Percentiles rank a stretch among this genome's conserved stretches.
phyloP scores from a whole-genome alignment of 2,329 filamentous ascomycete genomes.

The Harringtonia lauricola region DNA sequence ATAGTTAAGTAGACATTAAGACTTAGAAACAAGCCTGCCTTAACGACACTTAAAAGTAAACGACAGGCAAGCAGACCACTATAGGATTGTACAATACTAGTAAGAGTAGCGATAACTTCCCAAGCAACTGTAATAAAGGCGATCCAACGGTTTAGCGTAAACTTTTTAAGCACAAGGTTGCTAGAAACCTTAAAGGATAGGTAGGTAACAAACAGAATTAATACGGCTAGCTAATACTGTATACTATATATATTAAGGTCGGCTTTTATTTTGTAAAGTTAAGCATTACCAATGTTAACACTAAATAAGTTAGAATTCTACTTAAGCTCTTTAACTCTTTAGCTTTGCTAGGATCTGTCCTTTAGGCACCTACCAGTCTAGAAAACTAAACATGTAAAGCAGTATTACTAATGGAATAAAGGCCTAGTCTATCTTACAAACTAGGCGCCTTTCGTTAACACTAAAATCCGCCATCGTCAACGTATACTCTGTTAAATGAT shows the following conservation, averaged over 20 bases:
- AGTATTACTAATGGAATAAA: conserved; percentile 58
- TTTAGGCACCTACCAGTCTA: conserved; percentile 48
- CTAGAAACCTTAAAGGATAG: conserved; percentile 51
- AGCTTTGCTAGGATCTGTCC: not conserved
- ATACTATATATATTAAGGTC: conserved; percentile 49
- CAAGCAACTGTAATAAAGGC: conserved; percentile 53
- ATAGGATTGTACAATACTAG: conserved; percentile 56
- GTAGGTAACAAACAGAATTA: conserved; percentile 58
- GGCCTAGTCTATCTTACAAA: conserved; percentile 53
- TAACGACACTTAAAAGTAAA: conserved; percentile 55
- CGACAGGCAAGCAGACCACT: conserved; percentile 56
- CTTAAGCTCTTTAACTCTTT: not conserved
- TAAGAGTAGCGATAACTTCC: conserved; percentile 58
- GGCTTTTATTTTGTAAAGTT: conserved; percentile 50
- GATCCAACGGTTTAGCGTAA: conserved; percentile 52
- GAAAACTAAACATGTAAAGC: conserved; percentile 64
- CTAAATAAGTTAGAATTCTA: not conserved
- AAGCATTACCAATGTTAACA: conserved; percentile 62
- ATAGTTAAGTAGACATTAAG: conserved; percentile 60
- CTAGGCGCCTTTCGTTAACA: conserved; percentile 40
- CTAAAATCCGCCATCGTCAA: conserved; percentile 5
- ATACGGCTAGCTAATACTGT: conserved; percentile 60
- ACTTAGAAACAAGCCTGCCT: conserved; percentile 61
- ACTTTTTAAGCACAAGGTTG: conserved; percentile 52
- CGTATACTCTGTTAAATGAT: too few species aligned